Base-by-base conservation (phyloP, 176 grass and related monocot species). In the Aechmea fasciata region DNA sequence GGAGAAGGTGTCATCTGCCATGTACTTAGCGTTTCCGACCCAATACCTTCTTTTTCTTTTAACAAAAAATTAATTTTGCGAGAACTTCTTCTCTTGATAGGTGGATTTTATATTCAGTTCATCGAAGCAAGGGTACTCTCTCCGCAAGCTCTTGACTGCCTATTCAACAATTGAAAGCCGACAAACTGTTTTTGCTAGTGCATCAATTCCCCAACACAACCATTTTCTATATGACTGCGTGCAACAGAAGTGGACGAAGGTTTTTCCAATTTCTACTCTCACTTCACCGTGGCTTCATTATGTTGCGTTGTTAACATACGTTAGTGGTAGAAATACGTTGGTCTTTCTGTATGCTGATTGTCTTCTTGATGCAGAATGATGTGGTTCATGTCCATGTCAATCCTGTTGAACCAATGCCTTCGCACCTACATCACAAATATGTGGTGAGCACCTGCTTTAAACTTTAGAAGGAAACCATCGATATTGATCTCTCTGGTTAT, bases 161-260 rank as follows among this genome's bases (percentile, higher is more conserved):
- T 92, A 92, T 75, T 93, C 89, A 71, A 77, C 89, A 12, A 85
- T 80, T 52, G 72, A 71, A 13, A 67, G 53, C 69, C 84, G 82
- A 2, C 94, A 97, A 69, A 97, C 94, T 33, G 75, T 97, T 64
- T 82, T 97, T 20, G 86, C 94, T n/a, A 97, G 89, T 1, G 94
- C 94, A 77, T 90, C 89, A 1, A 97, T 97, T 69, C 94, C 89
- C 67, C 94, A 97, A 69, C 94, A 97, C 79, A 93, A 93, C 57
- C 82, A 86, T 54, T 97, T 97, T 69, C 49, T 97, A n/a, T 74
- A 90, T 50, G 86, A 97, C 13, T 97, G 86, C 57, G 15, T 88
- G 28, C 89, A 97, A 12, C 83, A 97, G 53, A 97, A 97, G 67
- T 97, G 89, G 94, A 97, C 94, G 17, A 97, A 97, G 88, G 88